Evolutionary conservation across 768 basidiomycete species (phyloP).

Genomic region (Antrodiella citrinella): DNA sequence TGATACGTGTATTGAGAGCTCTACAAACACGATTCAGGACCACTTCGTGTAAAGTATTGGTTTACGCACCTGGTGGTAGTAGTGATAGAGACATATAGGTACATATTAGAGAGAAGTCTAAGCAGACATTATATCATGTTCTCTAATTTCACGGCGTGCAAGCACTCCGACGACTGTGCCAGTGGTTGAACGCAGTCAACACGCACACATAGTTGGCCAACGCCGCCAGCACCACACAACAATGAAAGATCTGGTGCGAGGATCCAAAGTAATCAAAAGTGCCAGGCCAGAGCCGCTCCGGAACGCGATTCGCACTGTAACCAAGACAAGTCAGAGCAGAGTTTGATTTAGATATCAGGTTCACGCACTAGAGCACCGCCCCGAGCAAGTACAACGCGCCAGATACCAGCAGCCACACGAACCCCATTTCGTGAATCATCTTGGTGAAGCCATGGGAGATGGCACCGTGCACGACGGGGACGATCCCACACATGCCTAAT

Average conservation of each 20-base stretch:
- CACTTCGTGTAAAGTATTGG: too few relatives aligned
- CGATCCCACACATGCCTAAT: slow-evolving; percentile 60
- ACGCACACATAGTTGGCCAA: slow-evolving; percentile 56
- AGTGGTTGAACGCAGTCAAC: slow-evolving; percentile 48
- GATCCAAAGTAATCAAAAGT: slow-evolving; percentile 72
- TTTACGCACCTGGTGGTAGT: too few relatives aligned
- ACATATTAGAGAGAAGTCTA: slow-evolving; percentile 26
- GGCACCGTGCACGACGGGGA: slow-evolving; percentile 64
- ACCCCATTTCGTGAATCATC: slow-evolving; percentile 55
- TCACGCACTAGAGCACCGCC: slow-evolving; percentile 71
- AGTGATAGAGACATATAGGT: slow-evolving; percentile 28
- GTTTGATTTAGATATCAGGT: slow-evolving; percentile 10
- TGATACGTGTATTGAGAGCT: background rate
- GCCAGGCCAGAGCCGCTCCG: slow-evolving; percentile 69
- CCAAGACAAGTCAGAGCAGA: background rate
- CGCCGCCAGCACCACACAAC: slow-evolving; percentile 68
- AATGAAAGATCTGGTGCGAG: slow-evolving; percentile 89
- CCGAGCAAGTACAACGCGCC: slow-evolving; percentile 74
- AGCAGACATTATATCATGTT: background rate
- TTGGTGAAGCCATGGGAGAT: slow-evolving; percentile 47
- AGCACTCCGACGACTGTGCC: slow-evolving; percentile 31
- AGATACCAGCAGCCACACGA: slow-evolving; percentile 60
- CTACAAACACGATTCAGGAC: too few relatives aligned
- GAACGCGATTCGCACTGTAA: slow-evolving; percentile 71
- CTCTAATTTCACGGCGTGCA: slow-evolving; percentile 8